Conservation (phyloP, 495 filamentous ascomycete species). For the Clohesyomyces aquaticus region DNA sequence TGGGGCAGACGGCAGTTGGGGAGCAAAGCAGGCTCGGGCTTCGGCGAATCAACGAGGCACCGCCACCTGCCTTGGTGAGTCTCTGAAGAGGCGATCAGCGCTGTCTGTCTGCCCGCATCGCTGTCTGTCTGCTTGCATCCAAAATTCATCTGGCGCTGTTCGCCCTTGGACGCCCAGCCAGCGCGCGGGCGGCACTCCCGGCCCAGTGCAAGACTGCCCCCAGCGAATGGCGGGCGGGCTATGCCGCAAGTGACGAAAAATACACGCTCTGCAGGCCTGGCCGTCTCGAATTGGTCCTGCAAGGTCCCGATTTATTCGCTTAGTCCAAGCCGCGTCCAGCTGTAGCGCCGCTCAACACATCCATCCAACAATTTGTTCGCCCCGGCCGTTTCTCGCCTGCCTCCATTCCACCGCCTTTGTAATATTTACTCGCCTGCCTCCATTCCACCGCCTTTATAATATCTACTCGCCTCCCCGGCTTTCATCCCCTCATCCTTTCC, state of each 20-base stretch:
- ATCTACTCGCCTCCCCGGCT: conserved; percentile 5
- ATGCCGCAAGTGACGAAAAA: background rate
- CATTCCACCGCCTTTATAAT: conserved; percentile 30
- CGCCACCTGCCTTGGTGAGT: too few relatives aligned
- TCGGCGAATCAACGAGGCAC: background rate
- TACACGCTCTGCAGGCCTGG: conserved; percentile 2
- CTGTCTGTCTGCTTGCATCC: background rate
- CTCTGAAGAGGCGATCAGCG: background rate
- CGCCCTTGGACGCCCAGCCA: too few relatives aligned
- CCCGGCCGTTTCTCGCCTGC: conserved; percentile 8
- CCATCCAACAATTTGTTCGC: background rate
- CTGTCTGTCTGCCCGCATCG: background rate
- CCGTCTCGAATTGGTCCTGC: conserved; percentile 3
- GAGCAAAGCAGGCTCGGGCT: background rate
- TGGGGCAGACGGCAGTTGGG: background rate
- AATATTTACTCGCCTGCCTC: conserved; percentile 11
- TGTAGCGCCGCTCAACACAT: conserved; percentile 15
- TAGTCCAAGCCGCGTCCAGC: background rate
- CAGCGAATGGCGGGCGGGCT: conserved; percentile 3
- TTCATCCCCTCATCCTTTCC: conserved; percentile 28
- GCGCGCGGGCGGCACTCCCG: too few relatives aligned
- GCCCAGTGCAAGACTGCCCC: too few relatives aligned
- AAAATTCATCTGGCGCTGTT: background rate
- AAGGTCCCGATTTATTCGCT: conserved; percentile 16
- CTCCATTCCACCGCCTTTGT: conserved; percentile 29